Conservation (phyloP, 1,284 basidiomycete genomes). For the Tilletia indica region DNA sequence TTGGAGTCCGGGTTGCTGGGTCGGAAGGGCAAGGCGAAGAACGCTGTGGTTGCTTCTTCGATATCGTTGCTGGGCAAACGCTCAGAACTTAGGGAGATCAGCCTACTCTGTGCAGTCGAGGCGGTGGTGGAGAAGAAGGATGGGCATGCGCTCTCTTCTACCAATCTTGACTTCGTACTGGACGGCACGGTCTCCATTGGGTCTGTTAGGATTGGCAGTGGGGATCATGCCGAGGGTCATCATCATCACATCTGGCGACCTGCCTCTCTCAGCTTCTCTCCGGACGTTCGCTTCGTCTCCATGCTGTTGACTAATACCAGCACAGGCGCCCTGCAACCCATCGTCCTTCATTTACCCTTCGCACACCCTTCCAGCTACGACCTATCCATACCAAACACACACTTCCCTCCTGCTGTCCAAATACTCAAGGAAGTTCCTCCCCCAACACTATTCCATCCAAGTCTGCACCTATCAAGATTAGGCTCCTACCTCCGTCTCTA, state of each 20-base stretch:
- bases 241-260: not conserved
- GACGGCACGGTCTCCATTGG: slow-evolving; percentile 30
- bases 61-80: slow-evolving; percentile 28
- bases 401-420: not conserved
- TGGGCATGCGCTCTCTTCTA: slow-evolving; percentile 19
- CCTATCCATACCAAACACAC: not conserved
- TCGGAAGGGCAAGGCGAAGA: slow-evolving; percentile 23
- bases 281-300: not conserved
- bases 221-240: not conserved
- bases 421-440: slow-evolving; percentile 21
- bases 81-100: slow-evolving; percentile 21
- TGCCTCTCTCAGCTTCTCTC: not conserved
- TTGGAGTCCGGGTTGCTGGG: not conserved
- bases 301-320: not conserved
- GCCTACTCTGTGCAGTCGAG: slow-evolving; percentile 18
- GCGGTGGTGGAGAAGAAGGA: slow-evolving; percentile 20
- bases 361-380: not conserved
- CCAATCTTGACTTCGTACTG: slow-evolving; percentile 21
- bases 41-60: slow-evolving; percentile 24
- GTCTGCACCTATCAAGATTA: slow-evolving; percentile 22
- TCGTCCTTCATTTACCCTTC: not conserved
- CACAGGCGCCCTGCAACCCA: not conserved
- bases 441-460: slow-evolving; percentile 17
- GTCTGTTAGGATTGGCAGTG: not conserved
- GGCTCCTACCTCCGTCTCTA: slow-evolving; percentile 27